These are phyloP conservation scores for Candida dajiaensis DNA, from an alignment of 805 yeast genomes.

Conservation along the genomic window DNA sequence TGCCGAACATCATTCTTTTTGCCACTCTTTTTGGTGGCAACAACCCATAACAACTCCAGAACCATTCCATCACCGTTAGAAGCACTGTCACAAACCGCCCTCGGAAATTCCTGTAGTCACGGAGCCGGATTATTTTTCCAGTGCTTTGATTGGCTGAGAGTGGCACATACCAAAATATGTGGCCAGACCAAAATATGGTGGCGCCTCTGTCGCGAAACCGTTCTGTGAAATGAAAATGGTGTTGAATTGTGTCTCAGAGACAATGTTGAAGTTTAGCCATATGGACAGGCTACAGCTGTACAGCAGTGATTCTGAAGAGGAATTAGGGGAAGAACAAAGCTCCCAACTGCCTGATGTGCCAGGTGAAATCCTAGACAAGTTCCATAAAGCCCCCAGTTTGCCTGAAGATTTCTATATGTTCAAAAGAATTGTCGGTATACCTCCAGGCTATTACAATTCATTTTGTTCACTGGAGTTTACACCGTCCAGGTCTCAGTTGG, in stretches of 20 bases:
- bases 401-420: constrained; percentile 10
- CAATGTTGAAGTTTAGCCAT: not conserved
- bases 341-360: constrained; percentile 1
- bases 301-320: not conserved
- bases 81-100: not conserved
- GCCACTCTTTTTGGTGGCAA: not conserved
- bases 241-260: too few relatives aligned
- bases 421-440: constrained; percentile 3
- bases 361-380: constrained; percentile 7
- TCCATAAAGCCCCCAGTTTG: constrained; percentile 8
- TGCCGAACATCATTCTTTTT: not conserved
- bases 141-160: not conserved
- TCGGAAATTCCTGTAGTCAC: not conserved
- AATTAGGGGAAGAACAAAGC: not conserved
- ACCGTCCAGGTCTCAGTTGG: not conserved
- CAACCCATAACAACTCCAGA: too few relatives aligned
- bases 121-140: not conserved
- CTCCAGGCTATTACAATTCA: constrained; percentile 6
- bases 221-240: not conserved
- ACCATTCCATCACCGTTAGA: not conserved
- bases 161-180: not conserved
- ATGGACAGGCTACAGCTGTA: not conserved
- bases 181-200: not conserved
- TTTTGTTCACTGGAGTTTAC: constrained; percentile 10
- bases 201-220: not conserved